Base-by-base conservation (phyloP, 495 filamentous ascomycete genomes). In the Aspergillus nanangensis region DNA sequence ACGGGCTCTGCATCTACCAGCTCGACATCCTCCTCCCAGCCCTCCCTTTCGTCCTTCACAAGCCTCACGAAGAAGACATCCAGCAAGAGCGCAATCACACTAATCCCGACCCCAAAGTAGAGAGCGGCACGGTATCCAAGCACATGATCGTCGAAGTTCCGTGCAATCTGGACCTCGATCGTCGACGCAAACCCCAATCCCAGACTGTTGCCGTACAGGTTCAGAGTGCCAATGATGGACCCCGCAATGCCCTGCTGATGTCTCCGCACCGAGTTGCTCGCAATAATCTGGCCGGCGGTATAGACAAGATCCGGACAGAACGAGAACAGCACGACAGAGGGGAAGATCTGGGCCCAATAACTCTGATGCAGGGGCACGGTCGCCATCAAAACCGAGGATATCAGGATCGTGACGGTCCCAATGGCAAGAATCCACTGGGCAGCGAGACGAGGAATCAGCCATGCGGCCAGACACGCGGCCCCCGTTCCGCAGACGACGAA, bases 281-380 rank as follows among this genome's bases (percentile, higher is more conserved):
- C 75, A 45, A 80, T 77, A 36, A 80, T 77, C 43, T 78, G 74
- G 0, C 69, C 71, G 8, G 71, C 74, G 0, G 70, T 74, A 40
- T 69, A 76, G 22, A 75, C 66, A 3, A 80, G 65, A 50, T 80
- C 76, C 0, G 73, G 72, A 51, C 68, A 74, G 32, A 77, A 66
- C 0, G 65, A 55, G 38, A 67, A 60, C 3, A 79, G 49, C 3
- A 77, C 41, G 5, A 65, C 64, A 5, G 71, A 73, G 1, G 72
- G 74, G 48, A 80, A 80, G 0, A 72, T 54, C 36, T 72, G 70
- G 0, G 69, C 61, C 75, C 75, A 79, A 58, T 77, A 79, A 3
- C 48, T 61, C 48, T 78, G 71, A 8, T 75, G 65, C 15, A 61
- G 49, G 0, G 74, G 74, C 48, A 79, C 67, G 1, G 72, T 79